Evolutionary conservation across 805 yeast species (phyloP).

Genomic region (Suhomyces sp.): DNA sequence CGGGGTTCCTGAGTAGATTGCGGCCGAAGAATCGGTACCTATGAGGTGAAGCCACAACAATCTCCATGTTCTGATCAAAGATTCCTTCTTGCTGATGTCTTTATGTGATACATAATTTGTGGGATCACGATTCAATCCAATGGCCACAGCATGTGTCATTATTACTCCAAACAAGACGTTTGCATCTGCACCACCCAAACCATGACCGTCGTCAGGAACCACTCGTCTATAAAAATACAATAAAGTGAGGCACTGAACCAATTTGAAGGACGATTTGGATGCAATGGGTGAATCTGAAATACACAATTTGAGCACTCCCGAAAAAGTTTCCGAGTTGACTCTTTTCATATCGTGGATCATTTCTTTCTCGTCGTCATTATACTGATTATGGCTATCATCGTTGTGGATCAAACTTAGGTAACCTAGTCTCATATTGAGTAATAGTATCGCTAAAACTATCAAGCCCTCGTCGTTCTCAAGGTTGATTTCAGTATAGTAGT

Average conservation of each 20-base stretch:
- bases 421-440: slow-evolving; percentile 32
- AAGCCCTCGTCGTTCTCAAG: slow-evolving; percentile 33
- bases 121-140: slow-evolving; percentile 43
- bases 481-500: slow-evolving; percentile 16
- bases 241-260: slow-evolving; percentile 34
- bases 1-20: slow-evolving; percentile 33
- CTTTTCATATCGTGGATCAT: slow-evolving; percentile 31
- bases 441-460: slow-evolving; percentile 25
- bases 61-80: slow-evolving; percentile 33
- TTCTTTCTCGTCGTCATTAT: slow-evolving; percentile 22
- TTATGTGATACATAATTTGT: slow-evolving; percentile 26
- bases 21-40: slow-evolving; percentile 26
- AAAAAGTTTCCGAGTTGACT: slow-evolving; percentile 25
- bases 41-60: slow-evolving; percentile 33
- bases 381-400: slow-evolving; percentile 24
- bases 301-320: slow-evolving; percentile 32
- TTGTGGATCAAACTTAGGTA: slow-evolving; percentile 39
- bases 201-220: slow-evolving; percentile 42
- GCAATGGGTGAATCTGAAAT: slow-evolving; percentile 29
- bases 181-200: slow-evolving; percentile 39
- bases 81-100: slow-evolving; percentile 25
- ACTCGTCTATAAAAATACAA: slow-evolving; percentile 33
- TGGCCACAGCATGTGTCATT: slow-evolving; percentile 36
- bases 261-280: slow-evolving; percentile 30
- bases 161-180: slow-evolving; percentile 36